phyloP scores from a whole-genome alignment of 257 asterid genomes.

The Osmanthus fragrans region DNA sequence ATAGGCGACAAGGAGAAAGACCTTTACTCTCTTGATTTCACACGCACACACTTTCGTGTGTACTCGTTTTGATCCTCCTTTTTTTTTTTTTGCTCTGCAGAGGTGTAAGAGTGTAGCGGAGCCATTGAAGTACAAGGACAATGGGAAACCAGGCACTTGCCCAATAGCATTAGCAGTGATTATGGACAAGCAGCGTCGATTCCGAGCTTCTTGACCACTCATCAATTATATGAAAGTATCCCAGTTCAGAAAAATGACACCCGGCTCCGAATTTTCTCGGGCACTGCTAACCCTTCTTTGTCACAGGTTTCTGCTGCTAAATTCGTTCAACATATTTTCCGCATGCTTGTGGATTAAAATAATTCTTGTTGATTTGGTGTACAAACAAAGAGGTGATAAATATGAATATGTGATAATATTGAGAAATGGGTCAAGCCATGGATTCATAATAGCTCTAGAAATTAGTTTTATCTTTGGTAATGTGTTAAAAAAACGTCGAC shows the following conservation, averaged over 20 bases:
- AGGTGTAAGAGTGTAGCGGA: conserved; percentile 63
- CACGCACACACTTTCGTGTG: not conserved
- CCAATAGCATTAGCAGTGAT: conserved; percentile 34
- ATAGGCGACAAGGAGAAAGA: too few species aligned
- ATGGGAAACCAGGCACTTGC: conserved; percentile 43
- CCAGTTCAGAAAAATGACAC: conserved; percentile 43
- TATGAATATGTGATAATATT: not conserved
- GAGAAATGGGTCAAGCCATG: not conserved
- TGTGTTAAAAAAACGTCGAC: too few species aligned
- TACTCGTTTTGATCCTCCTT: not conserved
- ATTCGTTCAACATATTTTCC: not conserved
- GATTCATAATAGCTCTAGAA: not conserved
- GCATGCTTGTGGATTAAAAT: not conserved
- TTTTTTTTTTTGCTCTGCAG: conserved; percentile 27
- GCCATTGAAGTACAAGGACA: conserved; percentile 60
- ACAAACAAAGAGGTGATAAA: not conserved
- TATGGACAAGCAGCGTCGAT: conserved; percentile 32
- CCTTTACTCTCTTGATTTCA: not conserved
- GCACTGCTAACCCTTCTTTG: conserved; percentile 83
- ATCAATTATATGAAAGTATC: conserved; percentile 36
- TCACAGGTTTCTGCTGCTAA: conserved; percentile 52
- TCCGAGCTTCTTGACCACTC: conserved; percentile 51
- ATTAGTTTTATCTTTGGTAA: too few species aligned
- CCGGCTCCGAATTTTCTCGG: conserved; percentile 82
- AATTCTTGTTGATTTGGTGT: not conserved